phyloP scores from a whole-genome alignment of 2,329 filamentous ascomycete genomes.

The Fusarium sp. region DNA sequence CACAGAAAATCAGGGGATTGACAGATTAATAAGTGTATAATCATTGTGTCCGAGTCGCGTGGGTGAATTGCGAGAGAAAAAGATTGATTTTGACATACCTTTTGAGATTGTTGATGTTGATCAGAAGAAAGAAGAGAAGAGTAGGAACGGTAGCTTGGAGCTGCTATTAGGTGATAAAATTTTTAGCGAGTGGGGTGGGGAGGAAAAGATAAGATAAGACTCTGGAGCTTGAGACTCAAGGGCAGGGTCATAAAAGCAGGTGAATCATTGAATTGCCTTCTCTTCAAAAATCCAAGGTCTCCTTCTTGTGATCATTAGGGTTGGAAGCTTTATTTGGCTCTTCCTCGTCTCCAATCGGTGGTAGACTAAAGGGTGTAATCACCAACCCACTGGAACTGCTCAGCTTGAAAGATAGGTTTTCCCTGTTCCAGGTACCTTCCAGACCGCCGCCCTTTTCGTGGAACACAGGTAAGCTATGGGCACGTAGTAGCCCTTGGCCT shows the following conservation, averaged over 20 bases:
- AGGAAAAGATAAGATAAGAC: constrained; percentile 19
- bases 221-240: background rate
- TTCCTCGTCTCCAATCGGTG: constrained; percentile 81
- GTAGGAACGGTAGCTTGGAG: constrained; percentile 12
- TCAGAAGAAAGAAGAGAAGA: constrained; percentile 28
- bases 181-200: constrained; percentile 35
- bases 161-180: constrained; percentile 34
- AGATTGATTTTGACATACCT: constrained; percentile 31
- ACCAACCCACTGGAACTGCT: constrained; percentile 82
- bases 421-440: constrained; percentile 72
- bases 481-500: constrained; percentile 84
- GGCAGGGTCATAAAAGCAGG: background rate
- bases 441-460: constrained; percentile 88
- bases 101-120: constrained; percentile 26
- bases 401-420: constrained; percentile 90
- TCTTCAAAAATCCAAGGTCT: constrained; percentile 75
- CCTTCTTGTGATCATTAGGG: constrained; percentile 67
- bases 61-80: background rate
- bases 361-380: constrained; percentile 88
- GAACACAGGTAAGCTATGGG: constrained; percentile 84
- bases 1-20: constrained; percentile 65
- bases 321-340: constrained; percentile 50
- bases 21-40: constrained; percentile 65
- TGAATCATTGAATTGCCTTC: background rate
- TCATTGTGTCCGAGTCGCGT: constrained; percentile 51